Evolutionary conservation across 2,329 filamentous ascomycete genomes (phyloP).

Genomic region (Phaeosphaeria sp.): DNA sequence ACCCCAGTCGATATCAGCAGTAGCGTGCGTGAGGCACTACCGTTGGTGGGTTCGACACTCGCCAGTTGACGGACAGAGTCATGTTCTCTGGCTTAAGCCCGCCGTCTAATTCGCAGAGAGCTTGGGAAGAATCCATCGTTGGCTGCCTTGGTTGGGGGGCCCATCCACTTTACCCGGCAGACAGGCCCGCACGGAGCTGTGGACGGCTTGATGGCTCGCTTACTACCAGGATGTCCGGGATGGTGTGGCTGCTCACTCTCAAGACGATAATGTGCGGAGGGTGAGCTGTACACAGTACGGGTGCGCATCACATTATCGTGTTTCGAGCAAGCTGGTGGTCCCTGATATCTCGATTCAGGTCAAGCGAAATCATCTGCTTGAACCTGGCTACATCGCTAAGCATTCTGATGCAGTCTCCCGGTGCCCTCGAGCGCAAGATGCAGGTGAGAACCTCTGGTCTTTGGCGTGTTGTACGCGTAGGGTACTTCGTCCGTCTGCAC

Average conservation of each 20-base stretch:
- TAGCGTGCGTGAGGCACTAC: constrained; percentile 19
- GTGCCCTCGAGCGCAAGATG: not conserved
- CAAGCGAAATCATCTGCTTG: not conserved
- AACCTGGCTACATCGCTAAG: not conserved
- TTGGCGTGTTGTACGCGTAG: not conserved
- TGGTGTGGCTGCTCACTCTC: constrained; percentile 17
- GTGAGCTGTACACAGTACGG: not conserved
- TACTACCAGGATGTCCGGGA: constrained; percentile 16
- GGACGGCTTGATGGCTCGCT: constrained; percentile 23
- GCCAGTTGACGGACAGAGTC: constrained; percentile 28
- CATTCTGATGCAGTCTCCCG: not conserved
- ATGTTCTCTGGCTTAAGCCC: constrained; percentile 7
- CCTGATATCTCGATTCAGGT: not conserved
- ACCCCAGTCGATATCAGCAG: constrained; percentile 17
- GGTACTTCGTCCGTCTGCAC: not conserved
- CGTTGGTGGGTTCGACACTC: constrained; percentile 24
- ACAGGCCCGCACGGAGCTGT: constrained; percentile 35
- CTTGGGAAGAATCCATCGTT: constrained; percentile 10
- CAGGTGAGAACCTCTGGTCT: not conserved
- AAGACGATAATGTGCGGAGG: constrained; percentile 2
- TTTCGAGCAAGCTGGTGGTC: constrained; percentile 1
- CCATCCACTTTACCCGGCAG: constrained; percentile 39
- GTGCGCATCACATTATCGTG: constrained; percentile 8
- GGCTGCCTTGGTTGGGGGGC: constrained; percentile 20
- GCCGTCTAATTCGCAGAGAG: constrained; percentile 25